Evolutionary conservation across 192 early-diverging fungal species (phyloP).

Genomic region (Piromyces finnis): DNA sequence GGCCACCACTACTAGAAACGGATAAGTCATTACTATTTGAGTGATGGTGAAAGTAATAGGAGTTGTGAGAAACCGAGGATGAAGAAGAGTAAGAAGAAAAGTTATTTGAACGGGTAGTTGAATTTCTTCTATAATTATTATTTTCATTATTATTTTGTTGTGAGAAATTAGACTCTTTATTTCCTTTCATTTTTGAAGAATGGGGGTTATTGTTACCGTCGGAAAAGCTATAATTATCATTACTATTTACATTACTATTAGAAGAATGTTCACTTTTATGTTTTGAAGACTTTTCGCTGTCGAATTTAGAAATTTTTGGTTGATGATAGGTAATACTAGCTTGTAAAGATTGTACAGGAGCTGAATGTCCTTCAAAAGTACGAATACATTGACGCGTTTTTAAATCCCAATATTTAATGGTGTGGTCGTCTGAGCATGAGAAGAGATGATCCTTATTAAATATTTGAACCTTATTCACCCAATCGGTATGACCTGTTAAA

Average conservation of each 20-base stretch:
- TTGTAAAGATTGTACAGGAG: constrained; percentile 51
- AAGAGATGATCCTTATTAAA: constrained; percentile 45
- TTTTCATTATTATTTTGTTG: neutral
- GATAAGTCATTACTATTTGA: neutral
- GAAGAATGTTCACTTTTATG: neutral
- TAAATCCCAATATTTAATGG: constrained; percentile 71
- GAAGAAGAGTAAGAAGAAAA: neutral
- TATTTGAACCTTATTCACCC: constrained; percentile 81
- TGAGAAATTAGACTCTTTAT: neutral
- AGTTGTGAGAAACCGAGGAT: neutral
- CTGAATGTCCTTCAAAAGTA: constrained; percentile 49
- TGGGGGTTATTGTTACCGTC: neutral
- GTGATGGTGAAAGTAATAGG: neutral
- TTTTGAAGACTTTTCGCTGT: neutral
- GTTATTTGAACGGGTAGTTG: neutral
- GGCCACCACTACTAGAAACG: neutral
- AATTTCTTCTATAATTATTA: neutral
- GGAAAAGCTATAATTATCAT: too few relatives aligned
- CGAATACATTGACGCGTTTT: constrained; percentile 44
- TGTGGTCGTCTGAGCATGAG: constrained; percentile 78
- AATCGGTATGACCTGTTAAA: constrained; percentile 69
- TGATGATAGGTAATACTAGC: neutral
- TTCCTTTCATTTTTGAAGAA: neutral
- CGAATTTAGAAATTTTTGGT: neutral
- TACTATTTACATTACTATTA: too few relatives aligned